A percentile compares a stretch with the other conserved stretches of the same genome.
Conservation (phyloP, 306 rosid species). For the Ochetophila trinervis region DNA sequence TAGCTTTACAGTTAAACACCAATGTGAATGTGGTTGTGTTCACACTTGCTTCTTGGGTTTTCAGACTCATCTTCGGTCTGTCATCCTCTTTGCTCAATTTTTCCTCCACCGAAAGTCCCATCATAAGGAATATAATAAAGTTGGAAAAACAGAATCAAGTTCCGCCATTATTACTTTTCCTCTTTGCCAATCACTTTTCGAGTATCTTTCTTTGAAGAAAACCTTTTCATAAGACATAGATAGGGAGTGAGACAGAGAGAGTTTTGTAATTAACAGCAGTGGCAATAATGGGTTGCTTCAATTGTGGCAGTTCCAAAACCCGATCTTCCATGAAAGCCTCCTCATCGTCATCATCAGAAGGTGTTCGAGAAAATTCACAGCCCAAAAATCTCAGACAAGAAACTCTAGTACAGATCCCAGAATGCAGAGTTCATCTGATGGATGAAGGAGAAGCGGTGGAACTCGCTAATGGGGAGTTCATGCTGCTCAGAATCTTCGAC, state of each 20-base stretch:
- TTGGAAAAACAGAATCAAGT: conserved; percentile 31
- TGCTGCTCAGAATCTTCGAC: conserved; percentile 49
- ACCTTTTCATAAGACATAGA: not conserved
- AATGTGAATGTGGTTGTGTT: not conserved
- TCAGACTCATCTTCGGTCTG: conserved; percentile 12
- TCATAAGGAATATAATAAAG: conserved; percentile 51
- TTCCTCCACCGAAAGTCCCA: conserved; percentile 58
- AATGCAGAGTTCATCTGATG: conserved; percentile 72
- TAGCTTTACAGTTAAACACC: too few species aligned
- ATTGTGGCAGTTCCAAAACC: conserved; percentile 44
- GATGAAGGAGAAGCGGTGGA: conserved; percentile 77
- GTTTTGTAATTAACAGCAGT: too few species aligned
- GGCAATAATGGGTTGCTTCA: conserved; percentile 55
- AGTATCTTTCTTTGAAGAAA: not conserved
- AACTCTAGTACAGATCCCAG: conserved; percentile 53
- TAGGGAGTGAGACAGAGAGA: not conserved
- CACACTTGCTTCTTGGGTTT: not conserved
- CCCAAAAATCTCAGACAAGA: conserved; percentile 45
- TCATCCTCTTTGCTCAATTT: conserved; percentile 9
- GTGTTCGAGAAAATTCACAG: conserved; percentile 13
- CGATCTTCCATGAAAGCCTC: conserved; percentile 25
- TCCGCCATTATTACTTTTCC: conserved; percentile 14
- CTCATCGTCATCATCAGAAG: not conserved
- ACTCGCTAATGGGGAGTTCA: conserved; percentile 65
- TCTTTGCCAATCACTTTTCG: not conserved